Evolutionary conservation across 768 basidiomycete genomes (phyloP).

Genomic region (Podaxis sp.): DNA sequence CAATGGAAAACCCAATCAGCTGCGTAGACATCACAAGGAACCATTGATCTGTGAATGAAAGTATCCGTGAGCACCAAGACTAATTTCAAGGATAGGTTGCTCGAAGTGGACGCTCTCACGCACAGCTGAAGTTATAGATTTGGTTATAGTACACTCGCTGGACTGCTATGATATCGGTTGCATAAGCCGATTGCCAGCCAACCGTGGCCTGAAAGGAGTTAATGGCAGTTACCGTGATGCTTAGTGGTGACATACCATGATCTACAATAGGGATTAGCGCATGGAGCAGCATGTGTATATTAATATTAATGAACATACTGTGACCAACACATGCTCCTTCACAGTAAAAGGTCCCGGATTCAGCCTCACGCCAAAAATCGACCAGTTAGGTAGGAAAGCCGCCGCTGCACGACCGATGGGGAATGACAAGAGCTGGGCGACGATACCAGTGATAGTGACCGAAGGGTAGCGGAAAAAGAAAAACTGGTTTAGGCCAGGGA

Average conservation of each 20-base stretch:
- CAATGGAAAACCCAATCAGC: constrained; percentile 74
- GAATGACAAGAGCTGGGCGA: constrained; percentile 68
- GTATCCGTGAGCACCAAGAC: neutral
- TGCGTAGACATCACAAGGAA: constrained; percentile 66
- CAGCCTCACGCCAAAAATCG: constrained; percentile 53
- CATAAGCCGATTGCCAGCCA: constrained; percentile 59
- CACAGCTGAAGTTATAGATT: constrained; percentile 54
- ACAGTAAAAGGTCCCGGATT: constrained; percentile 77
- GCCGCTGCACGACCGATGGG: constrained; percentile 63
- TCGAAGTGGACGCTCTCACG: constrained; percentile 14
- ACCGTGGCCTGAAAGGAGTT: constrained; percentile 40
- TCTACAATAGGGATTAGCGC: constrained; percentile 14
- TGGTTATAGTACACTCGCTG: constrained; percentile 65
- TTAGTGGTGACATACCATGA: constrained; percentile 32
- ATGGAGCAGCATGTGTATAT: neutral
- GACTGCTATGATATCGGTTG: constrained; percentile 67
- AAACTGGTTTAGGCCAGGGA: constrained; percentile 52
- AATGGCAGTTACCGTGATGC: neutral
- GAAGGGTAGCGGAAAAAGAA: constrained; percentile 51
- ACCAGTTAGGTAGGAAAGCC: constrained; percentile 45
- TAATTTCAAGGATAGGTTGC: constrained; percentile 1
- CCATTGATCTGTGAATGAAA: constrained; percentile 49
- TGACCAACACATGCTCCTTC: constrained; percentile 69
- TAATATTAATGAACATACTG: constrained; percentile 26
- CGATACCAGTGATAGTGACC: constrained; percentile 38